Conservation (phyloP, 2,329 filamentous ascomycete genomes). For the Curvularia verruculosa region DNA sequence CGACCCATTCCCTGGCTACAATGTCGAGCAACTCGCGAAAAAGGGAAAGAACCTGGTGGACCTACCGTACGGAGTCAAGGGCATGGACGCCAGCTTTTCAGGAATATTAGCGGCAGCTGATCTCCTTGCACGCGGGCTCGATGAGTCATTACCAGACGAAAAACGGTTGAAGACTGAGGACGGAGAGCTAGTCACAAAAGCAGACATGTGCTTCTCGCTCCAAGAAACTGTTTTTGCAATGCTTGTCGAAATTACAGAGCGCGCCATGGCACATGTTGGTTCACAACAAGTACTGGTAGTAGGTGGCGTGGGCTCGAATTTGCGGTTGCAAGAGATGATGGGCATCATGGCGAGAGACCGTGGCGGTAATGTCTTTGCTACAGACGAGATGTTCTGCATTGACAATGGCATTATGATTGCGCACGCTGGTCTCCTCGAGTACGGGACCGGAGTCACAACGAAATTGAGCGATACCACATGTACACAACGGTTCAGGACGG, state of each 20-base stretch:
- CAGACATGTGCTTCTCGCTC: constrained; percentile 89
- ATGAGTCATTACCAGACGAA: constrained; percentile 47
- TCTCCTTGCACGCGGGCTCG: constrained; percentile 72
- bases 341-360: constrained; percentile 88
- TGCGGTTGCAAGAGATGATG: constrained; percentile 98
- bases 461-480: constrained; percentile 78
- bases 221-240: constrained; percentile 97
- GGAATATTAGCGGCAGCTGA: constrained; percentile 88
- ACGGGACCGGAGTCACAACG: constrained; percentile 79
- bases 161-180: constrained; percentile 51
- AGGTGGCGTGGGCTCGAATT: constrained; percentile 93
- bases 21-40: constrained; percentile 93
- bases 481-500: constrained; percentile 59
- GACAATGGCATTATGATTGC: constrained; percentile 99
- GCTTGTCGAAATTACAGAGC: constrained; percentile 97
- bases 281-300: constrained; percentile 91
- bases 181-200: constrained; percentile 71
- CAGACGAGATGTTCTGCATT: constrained; percentile 96
- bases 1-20: constrained; percentile 95
- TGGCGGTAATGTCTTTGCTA: constrained; percentile 89
- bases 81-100: constrained; percentile 97
- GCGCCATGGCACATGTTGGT: constrained; percentile 97
- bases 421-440: constrained; percentile 88
- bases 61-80: constrained; percentile 94
- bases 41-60: constrained; percentile 76